A percentile compares a stretch with the other conserved stretches of the same genome.
Evolutionary conservation across 331 rosid genomes (phyloP).

Genomic region (Prunus yedoensis): DNA sequence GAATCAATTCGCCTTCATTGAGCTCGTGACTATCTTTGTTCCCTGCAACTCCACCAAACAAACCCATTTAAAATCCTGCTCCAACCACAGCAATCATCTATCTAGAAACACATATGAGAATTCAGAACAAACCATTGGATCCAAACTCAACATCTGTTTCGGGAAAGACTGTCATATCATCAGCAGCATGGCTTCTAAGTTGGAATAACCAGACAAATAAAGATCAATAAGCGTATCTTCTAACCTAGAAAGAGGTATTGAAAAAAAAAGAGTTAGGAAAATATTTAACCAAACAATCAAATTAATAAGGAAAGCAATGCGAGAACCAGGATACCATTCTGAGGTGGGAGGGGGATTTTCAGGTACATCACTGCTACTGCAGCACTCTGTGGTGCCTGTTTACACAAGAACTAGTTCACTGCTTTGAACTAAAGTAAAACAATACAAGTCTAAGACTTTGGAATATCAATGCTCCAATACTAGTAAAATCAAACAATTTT

Average conservation of each 20-base stretch:
- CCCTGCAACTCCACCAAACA: slow-evolving; percentile 28
- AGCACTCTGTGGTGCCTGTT: slow-evolving; percentile 41
- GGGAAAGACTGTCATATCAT: slow-evolving; percentile 30
- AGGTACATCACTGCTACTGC: slow-evolving; percentile 34
- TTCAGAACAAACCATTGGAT: slow-evolving; percentile 41
- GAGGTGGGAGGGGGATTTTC: slow-evolving; percentile 75
- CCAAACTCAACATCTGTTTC: slow-evolving; percentile 26
- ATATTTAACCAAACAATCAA: background rate
- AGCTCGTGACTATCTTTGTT: slow-evolving; percentile 30
- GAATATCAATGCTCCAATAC: background rate
- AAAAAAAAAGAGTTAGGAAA: background rate
- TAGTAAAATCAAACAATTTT: background rate
- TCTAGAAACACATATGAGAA: slow-evolving; percentile 9
- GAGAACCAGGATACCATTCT: slow-evolving; percentile 57
- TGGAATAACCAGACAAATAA: slow-evolving; percentile 69
- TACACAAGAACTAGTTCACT: slow-evolving; percentile 17
- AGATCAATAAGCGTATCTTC: slow-evolving; percentile 83
- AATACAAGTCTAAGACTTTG: background rate
- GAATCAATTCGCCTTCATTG: slow-evolving; percentile 66
- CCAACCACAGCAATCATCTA: background rate
- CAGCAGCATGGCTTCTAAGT: slow-evolving; percentile 33
- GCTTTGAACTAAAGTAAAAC: background rate
- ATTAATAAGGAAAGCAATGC: background rate
- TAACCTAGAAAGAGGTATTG: slow-evolving; percentile 45
- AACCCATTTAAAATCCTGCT: slow-evolving; percentile 1